Conservation (phyloP, 345 rosid genomes). For the Eucalyptus sp. region DNA sequence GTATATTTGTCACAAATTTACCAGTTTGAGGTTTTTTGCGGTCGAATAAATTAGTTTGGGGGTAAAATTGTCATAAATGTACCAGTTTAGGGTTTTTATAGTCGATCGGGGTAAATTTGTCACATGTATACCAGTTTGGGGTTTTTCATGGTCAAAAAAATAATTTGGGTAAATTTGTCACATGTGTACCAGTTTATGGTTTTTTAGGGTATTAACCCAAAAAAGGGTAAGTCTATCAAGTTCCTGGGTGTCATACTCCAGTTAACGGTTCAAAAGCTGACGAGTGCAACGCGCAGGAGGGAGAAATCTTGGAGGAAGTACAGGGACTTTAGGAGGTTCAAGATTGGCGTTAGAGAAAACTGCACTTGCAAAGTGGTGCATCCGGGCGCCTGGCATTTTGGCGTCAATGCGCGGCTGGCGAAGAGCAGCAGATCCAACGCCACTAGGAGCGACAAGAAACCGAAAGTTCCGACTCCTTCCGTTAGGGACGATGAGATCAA, state of each 20-base stretch:
- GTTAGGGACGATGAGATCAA: slow-evolving; percentile 49
- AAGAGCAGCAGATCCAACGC: slow-evolving; percentile 15
- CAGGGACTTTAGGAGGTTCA: slow-evolving; percentile 81
- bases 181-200: too few relatives aligned
- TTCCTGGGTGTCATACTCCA: slow-evolving; percentile 62
- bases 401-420: slow-evolving; percentile 60
- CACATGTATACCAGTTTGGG: too few relatives aligned
- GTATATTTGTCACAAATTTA: too few relatives aligned
- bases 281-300: slow-evolving; percentile 78
- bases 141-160: too few relatives aligned
- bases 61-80: too few relatives aligned
- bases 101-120: too few relatives aligned
- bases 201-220: too few relatives aligned
- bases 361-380: slow-evolving; percentile 57
- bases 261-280: slow-evolving; percentile 57
- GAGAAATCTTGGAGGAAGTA: slow-evolving; percentile 95
- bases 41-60: too few relatives aligned
- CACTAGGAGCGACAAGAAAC: slow-evolving; percentile 5
- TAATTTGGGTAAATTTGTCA: too few relatives aligned
- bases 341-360: slow-evolving; percentile 45
- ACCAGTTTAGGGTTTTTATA: too few relatives aligned
- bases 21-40: too few relatives aligned
- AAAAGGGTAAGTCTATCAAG: slow-evolving; percentile 26
- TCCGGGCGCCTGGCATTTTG: slow-evolving; percentile 78
- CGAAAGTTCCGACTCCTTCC: slow-evolving; percentile 1